These are phyloP conservation scores for Aspergillus ruber DNA, from an alignment of 2,329 filamentous ascomycete genomes.

Conservation along the genomic window DNA sequence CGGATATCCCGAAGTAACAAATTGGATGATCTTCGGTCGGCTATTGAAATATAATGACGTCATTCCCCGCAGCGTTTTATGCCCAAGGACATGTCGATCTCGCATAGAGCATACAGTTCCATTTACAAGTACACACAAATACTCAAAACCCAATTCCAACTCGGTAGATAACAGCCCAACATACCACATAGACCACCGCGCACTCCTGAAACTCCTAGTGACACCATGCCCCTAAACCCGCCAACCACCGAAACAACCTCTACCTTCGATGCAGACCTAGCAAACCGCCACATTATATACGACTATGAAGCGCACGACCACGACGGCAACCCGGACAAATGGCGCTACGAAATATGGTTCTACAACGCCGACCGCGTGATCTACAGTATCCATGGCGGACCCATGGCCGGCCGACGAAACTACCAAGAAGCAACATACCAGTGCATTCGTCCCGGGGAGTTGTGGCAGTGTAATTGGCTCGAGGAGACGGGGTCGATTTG, in stretches of 20 bases:
- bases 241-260: slow-evolving; percentile 27
- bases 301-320: slow-evolving; percentile 48
- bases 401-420: slow-evolving; percentile 51
- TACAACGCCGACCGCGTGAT: slow-evolving; percentile 50
- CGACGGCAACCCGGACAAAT: slow-evolving; percentile 49
- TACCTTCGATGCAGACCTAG: slow-evolving; percentile 47
- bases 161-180: too few species aligned
- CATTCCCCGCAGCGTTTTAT: too few species aligned
- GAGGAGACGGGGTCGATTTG: slow-evolving; percentile 55
- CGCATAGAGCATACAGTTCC: too few species aligned
- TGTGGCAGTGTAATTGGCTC: slow-evolving; percentile 58
- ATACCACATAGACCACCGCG: too few species aligned
- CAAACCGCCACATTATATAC: slow-evolving; percentile 51
- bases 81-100: too few species aligned
- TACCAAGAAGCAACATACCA: slow-evolving; percentile 52
- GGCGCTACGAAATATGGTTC: slow-evolving; percentile 59
- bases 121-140: too few species aligned
- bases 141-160: too few species aligned
- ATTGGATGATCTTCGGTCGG: too few species aligned
- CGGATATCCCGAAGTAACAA: too few species aligned
- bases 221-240: slow-evolving; percentile 19
- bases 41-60: too few species aligned
- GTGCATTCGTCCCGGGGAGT: slow-evolving; percentile 51
- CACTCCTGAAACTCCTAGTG: too few species aligned
- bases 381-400: slow-evolving; percentile 55